Base-by-base conservation (phyloP, 78 protist genomes). In the Tieghemostelium lacteum region DNA sequence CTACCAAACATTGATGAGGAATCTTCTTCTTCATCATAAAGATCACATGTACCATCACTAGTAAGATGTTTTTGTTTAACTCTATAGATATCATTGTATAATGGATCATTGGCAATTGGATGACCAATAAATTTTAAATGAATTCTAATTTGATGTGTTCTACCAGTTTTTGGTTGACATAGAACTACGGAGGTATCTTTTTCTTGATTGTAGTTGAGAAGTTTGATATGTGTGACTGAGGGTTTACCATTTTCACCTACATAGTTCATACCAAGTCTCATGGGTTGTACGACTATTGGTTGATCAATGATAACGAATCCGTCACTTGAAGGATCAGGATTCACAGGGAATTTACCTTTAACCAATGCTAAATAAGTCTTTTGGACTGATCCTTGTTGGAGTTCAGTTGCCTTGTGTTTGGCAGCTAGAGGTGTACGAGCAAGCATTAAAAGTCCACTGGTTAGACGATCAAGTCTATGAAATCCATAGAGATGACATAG, bases 91-190 rank as follows among this genome's bases (percentile, higher is more conserved):
- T 65, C 65, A 52, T 87, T 87, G 64, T 96, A 97, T 3, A 93
- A 2, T 20, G 96, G 92, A 60, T 97, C 98, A 58, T 96, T 92
- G 37, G 34, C 60, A 36, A 97, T 97, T 29, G 98, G 98, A 29
- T 63, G 58, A 19, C 95, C 95, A 3, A 74, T 3, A 86, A 92
- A 52, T 64, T 87, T 91, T 6, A 97, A 85, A 37, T 97, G 98
- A 5, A 97, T 54, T 4, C 98, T 92, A n/a, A 97, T 95, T 64
- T 97, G 98, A 63, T 97, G 98, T 3, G 93, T 95, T 28, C 98
- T 65, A 29, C 98, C 98, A 1, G 98, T 97, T 34, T 62, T 50
- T 19, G 98, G 98, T 7, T 36, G 36, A 77, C 85, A 78, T 16
- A 49, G 55, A 22, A 86, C 94, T 20, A 75, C 67, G 5, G 61